These are phyloP conservation scores for Oryza meridionalis DNA, from an alignment of 176 grass and related monocot species.

Conservation along the genomic window DNA sequence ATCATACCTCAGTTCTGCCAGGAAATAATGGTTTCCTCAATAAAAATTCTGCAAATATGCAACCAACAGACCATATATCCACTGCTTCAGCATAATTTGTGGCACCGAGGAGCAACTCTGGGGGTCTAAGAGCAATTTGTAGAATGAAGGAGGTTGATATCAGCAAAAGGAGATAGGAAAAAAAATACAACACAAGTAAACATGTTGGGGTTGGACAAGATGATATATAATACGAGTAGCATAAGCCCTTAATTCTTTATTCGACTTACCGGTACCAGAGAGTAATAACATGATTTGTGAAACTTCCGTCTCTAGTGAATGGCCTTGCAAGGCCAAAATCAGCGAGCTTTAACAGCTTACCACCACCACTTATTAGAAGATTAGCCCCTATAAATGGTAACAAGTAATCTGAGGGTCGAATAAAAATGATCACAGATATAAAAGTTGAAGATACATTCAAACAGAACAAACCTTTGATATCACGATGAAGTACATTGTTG, in stretches of 20 bases:
- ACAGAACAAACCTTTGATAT: slow-evolving; percentile 73
- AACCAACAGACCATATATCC: slow-evolving; percentile 92
- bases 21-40: slow-evolving; percentile 75
- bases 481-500: slow-evolving; percentile 81
- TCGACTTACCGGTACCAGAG: slow-evolving; percentile 74
- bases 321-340: slow-evolving; percentile 87
- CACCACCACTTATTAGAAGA: slow-evolving; percentile 75
- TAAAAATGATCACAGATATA: slow-evolving; percentile 6
- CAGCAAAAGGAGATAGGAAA: slow-evolving; percentile 27
- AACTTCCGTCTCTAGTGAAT: slow-evolving; percentile 74
- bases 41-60: slow-evolving; percentile 82
- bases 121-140: slow-evolving; percentile 52
- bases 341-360: slow-evolving; percentile 68
- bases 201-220: background rate
- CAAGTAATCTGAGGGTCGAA: slow-evolving; percentile 13
- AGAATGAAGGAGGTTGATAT: slow-evolving; percentile 12
- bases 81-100: slow-evolving; percentile 80
- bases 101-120: slow-evolving; percentile 77
- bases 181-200: slow-evolving; percentile 18
- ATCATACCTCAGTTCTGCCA: slow-evolving; percentile 67
- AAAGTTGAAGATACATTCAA: slow-evolving; percentile 33
- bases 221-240: background rate
- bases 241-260: background rate
- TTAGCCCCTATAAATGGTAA: slow-evolving; percentile 62
- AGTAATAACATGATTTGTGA: slow-evolving; percentile 87